Percentiles rank a stretch among this genome's conserved stretches.
These are phyloP conservation scores for Tolypocladium tundrense DNA, from an alignment of 2,329 filamentous ascomycete species.

Conservation along the genomic window DNA sequence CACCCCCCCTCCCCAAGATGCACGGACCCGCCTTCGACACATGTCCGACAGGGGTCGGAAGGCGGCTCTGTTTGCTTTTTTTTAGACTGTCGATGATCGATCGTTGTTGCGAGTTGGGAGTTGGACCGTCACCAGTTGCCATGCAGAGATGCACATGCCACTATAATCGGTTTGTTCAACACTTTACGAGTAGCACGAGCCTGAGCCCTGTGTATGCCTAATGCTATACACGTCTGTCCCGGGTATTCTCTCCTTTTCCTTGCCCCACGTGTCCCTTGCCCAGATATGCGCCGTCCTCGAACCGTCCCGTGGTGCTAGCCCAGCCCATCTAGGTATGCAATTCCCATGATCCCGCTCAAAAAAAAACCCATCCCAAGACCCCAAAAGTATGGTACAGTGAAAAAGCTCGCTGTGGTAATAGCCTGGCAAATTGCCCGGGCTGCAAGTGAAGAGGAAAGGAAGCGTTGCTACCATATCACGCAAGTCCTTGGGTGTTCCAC, in stretches of 20 bases:
- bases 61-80: not conserved
- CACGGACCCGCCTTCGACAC: constrained; percentile 5
- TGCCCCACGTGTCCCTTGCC: not conserved
- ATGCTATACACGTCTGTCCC: not conserved
- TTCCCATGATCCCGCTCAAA: not conserved
- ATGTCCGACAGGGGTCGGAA: constrained; percentile 5
- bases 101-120: not conserved
- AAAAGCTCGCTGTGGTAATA: not conserved
- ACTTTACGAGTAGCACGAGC: not conserved
- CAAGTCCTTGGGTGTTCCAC: not conserved
- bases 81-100: not conserved
- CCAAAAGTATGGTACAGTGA: not conserved
- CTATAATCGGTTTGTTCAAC: not conserved
- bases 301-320: not conserved
- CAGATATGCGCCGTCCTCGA: not conserved
- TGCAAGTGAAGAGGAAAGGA: not conserved
- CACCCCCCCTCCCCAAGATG: not conserved
- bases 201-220: not conserved
- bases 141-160: not conserved
- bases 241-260: not conserved
- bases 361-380: not conserved
- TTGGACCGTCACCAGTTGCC: not conserved
- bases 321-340: not conserved
- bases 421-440: not conserved
- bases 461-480: not conserved